Percentiles rank a stretch among this genome's conserved stretches.
These are phyloP conservation scores for Fusarium agapanthi DNA, from an alignment of 2,329 filamentous ascomycete genomes.

Conservation along the genomic window DNA sequence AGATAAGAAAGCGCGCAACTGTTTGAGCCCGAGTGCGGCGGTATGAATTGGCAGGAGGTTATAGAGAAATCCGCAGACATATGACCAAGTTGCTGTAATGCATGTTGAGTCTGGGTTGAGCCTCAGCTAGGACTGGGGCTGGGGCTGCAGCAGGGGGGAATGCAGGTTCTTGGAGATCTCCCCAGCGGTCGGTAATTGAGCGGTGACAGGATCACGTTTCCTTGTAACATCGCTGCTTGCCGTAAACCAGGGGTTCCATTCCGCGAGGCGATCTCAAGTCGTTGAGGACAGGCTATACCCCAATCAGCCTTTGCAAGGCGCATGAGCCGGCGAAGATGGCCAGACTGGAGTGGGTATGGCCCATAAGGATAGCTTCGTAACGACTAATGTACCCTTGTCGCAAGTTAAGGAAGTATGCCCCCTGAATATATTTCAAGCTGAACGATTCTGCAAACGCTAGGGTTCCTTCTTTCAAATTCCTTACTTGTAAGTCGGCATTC, in stretches of 20 bases:
- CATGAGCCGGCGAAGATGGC: conserved; percentile 25
- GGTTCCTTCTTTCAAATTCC: conserved; percentile 2
- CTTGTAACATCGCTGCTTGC: conserved; percentile 6
- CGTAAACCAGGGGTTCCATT: conserved; percentile 18
- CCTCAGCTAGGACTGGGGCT: conserved; percentile 10
- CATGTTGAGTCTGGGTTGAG: conserved; percentile 1
- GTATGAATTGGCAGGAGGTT: not conserved
- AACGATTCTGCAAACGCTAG: not conserved
- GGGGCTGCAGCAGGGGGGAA: not conserved
- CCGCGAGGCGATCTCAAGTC: conserved; percentile 32
- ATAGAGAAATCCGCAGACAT: not conserved
- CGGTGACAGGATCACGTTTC: conserved; percentile 17
- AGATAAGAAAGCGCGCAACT: not conserved
- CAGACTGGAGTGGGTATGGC: conserved; percentile 34
- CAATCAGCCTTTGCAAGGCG: conserved; percentile 35
- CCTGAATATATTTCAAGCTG: conserved; percentile 28
- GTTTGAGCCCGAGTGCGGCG: not conserved
- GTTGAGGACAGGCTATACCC: conserved; percentile 23
- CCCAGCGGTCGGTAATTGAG: conserved; percentile 3
- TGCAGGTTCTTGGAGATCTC: conserved; percentile 23
- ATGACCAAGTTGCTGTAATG: not conserved
- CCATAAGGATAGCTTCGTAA: conserved; percentile 24
- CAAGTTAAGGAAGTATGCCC: conserved; percentile 32
- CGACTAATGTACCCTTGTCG: conserved; percentile 37
- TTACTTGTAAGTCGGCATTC: not conserved